Evolutionary conservation across 176 grass and related monocot genomes (phyloP), one percentile per base, ranked within the genome.

Genomic region (Pharus latifolius): DNA sequence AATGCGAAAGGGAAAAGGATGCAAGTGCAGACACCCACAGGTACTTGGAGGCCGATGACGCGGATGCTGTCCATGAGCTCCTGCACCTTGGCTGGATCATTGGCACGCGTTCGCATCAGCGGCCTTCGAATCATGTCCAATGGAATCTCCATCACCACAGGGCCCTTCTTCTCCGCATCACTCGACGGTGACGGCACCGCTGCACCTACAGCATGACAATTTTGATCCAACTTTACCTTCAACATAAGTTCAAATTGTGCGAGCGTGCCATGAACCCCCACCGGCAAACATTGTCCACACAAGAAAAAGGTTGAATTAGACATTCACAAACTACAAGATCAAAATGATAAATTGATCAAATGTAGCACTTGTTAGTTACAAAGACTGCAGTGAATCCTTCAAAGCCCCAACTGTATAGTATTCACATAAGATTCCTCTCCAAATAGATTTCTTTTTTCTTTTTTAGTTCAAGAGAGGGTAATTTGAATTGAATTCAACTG

Each of bases 41-140:
- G 90, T 77, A 89, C 89, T 85, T 93, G 89, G 75, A 98, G 90
- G 12, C 94, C 89, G 29, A 98, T 98, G 35, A 74, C 80, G 51
- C 52, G 25, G 63, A 98, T 98, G 63, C 89, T 93, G 46, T 93
- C 84, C 94, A 98, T 98, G 59, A 91, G 87, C 23, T 98, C 89
- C 56, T 83, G 79, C 76, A 93, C 94, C 77, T 98, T 93, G 32
- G 27, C 48, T 19, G 83, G 89, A 75, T 98, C 86, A 64, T 98
- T 98, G 10, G 89, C 66, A 48, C 94, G 89, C 0, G 90, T 93
- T 28, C 78, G 65, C 89, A 93, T 98, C 49, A 98, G 75, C 3
- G 94, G 94, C 84, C 90, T 89, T 35, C 84, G 55, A 45, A 98
- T 98, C 79, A 83, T 57, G 43, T 88, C 84, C 18, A 98, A 51